These are phyloP conservation scores for Mucor circinelloides DNA, from an alignment of 371 early-diverging fungal species.

Conservation along the genomic window DNA sequence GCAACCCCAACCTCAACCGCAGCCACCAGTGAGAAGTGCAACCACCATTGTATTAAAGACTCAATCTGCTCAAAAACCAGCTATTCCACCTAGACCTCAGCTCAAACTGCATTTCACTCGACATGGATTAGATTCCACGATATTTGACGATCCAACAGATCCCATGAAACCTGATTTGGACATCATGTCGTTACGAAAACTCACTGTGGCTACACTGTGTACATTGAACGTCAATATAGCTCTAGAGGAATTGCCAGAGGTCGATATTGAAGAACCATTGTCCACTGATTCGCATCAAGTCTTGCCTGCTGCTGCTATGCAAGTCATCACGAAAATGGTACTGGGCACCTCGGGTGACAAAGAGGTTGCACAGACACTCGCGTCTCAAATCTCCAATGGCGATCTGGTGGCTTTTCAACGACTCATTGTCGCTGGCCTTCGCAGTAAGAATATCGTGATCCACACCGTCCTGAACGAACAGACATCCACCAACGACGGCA, in stretches of 20 bases:
- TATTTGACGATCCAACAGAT: constrained; percentile 33
- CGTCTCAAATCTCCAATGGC: constrained; percentile 51
- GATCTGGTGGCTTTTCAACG: constrained; percentile 47
- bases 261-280: constrained; percentile 30
- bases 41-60: constrained; percentile 4
- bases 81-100: constrained; percentile 29
- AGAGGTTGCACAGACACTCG: constrained; percentile 44
- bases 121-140: constrained; percentile 10
- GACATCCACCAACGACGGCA: not conserved
- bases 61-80: not conserved
- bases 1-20: not conserved
- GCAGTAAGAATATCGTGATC: constrained; percentile 41
- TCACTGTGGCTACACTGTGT: constrained; percentile 38
- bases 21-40: not conserved
- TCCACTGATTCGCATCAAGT: constrained; percentile 42
- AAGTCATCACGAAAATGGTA: constrained; percentile 47
- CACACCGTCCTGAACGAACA: constrained; percentile 28
- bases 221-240: constrained; percentile 34
- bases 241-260: constrained; percentile 35
- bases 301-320: constrained; percentile 46
- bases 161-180: constrained; percentile 48
- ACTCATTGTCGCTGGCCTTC: constrained; percentile 40
- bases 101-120: constrained; percentile 27
- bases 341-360: constrained; percentile 53
- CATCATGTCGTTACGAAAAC: constrained; percentile 27